phyloP scores from a whole-genome alignment of 345 rosid species.

The Rhizophora apiculata region DNA sequence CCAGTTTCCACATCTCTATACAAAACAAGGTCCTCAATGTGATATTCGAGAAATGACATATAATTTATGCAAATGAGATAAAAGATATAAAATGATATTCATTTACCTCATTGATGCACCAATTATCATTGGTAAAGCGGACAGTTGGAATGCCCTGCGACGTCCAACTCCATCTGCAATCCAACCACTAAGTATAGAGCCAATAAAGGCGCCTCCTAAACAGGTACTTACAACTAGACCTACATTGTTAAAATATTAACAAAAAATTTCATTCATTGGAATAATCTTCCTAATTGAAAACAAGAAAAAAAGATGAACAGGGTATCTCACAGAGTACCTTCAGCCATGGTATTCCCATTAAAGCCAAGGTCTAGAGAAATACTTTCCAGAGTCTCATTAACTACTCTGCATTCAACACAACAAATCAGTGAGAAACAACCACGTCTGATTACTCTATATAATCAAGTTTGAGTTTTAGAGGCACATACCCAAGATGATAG shows the following conservation, averaged over 20 bases:
- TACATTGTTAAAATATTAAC: constrained; percentile 25
- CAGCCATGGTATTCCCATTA: constrained; percentile 75
- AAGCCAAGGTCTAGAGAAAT: constrained; percentile 83
- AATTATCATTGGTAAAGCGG: constrained; percentile 81
- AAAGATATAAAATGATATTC: background rate
- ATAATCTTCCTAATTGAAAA: constrained; percentile 13
- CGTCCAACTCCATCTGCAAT: constrained; percentile 93
- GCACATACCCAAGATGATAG: constrained; percentile 81
- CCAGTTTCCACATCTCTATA: no score
- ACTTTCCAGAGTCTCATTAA: constrained; percentile 90
- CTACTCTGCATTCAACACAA: constrained; percentile 56
- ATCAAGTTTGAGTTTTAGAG: constrained; percentile 1
- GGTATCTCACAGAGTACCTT: constrained; percentile 48
- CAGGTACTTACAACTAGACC: constrained; percentile 93
- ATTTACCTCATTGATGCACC: constrained; percentile 82
- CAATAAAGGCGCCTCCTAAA: constrained; percentile 87
- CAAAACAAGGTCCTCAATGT: no score
- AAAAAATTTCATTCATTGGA: constrained; percentile 5
- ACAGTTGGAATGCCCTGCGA: constrained; percentile 84
- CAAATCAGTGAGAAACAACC: background rate
- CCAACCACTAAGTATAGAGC: constrained; percentile 83
- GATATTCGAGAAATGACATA: no score
- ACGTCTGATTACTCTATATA: constrained; percentile 1
- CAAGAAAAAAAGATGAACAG: constrained; percentile 13
- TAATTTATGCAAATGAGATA: background rate